Evolutionary conservation across 1,284 basidiomycete species (phyloP), one percentile per base, ranked within the genome.

Genomic region (Moesziomyces aphidis): DNA sequence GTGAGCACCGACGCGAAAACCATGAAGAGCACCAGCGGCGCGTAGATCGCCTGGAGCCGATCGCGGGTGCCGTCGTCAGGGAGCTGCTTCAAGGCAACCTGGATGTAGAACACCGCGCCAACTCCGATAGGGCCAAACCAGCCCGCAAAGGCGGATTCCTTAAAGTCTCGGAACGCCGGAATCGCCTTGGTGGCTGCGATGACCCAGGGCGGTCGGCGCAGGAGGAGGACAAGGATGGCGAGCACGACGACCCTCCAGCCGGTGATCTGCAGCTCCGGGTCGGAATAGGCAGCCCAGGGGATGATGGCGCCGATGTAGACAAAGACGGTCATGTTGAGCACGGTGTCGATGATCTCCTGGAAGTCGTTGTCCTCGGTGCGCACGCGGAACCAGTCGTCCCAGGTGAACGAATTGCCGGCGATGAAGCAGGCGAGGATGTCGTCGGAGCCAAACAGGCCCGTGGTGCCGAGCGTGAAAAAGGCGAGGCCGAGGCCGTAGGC

Each of bases 271-370:
- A 82, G 56, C 10, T 36, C 57, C 24, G 56, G n/a, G 44, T 75
- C 56, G 47, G 56, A 63, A 47, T 73, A 76, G n/a, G 58, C 70
- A 44, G 60, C 17, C 83, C 84, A 84, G 9, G 80, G 81, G 13
- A 86, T 82, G 50, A 87, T 85, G 46, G 82, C 85, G 65, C 80
- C 86, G 36, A 86, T 84, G 71, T 86, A 87, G 63, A 86, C 85
- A 57, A 86, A 87, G 8, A 82, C 80, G 19, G 77, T 86, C 36
- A 85, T 84, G 80, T 87, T 88, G 50, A 89, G 83, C 1, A 89
- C 81, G 44, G 86, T 84, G 69, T 89, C 88, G 65, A 89, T 87
- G 43, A 88, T 87, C 55, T 89, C 88, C 71, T 89, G 88, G 69
- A 88, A 88, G 5, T 86, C 85, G 54, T 86, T 86, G 47, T 88